Evolutionary conservation across 2,329 filamentous ascomycete species (phyloP).

Genomic region (Gnomoniopsis sp.): DNA sequence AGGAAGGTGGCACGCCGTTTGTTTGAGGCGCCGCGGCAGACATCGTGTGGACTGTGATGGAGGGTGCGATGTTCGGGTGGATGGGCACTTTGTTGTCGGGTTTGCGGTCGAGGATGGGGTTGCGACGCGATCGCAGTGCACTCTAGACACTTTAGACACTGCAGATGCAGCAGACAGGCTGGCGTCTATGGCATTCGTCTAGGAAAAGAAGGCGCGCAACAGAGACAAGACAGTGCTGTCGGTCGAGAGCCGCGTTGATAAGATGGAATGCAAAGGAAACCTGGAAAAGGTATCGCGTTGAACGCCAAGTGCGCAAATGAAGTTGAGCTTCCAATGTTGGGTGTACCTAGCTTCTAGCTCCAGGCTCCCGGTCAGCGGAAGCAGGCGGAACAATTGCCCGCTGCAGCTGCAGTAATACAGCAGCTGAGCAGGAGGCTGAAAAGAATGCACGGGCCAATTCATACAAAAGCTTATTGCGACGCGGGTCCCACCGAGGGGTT

Average conservation of each 20-base stretch:
- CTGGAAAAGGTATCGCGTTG: too few species aligned
- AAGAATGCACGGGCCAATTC: neutral
- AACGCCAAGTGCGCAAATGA: neutral
- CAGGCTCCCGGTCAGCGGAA: neutral
- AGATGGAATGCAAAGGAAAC: too few species aligned
- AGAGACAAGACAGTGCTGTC: neutral
- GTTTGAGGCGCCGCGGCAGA: constrained; percentile 41
- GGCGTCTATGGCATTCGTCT: neutral
- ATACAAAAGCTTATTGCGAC: neutral
- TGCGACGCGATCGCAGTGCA: neutral
- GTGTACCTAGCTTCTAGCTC: neutral
- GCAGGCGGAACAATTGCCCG: constrained; percentile 16
- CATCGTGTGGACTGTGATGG: constrained; percentile 23
- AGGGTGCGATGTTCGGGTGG: constrained; percentile 2
- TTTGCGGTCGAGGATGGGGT: neutral
- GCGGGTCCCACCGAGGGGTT: neutral
- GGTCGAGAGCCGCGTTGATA: neutral
- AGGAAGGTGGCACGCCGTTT: constrained; percentile 47
- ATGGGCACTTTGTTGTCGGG: neutral
- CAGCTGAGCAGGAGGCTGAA: neutral
- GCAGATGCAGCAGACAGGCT: too few species aligned
- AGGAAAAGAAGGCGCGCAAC: neutral
- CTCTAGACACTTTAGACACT: neutral
- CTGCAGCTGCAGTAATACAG: neutral
- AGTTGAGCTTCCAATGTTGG: neutral